Evolutionary conservation across 805 yeast genomes (phyloP).

Genomic region (Myxozyma geophila): DNA sequence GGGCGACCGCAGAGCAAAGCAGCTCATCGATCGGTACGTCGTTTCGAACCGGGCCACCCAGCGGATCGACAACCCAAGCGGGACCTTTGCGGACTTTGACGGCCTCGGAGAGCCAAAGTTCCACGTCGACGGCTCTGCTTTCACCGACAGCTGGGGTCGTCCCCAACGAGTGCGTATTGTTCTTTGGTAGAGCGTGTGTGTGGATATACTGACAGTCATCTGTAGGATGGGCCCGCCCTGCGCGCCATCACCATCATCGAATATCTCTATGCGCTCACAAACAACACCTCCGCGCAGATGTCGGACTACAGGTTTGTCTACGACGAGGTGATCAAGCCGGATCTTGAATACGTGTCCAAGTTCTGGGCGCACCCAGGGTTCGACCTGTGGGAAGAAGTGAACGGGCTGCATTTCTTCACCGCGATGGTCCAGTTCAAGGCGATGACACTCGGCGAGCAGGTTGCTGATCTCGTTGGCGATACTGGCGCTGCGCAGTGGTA

Average conservation of each 20-base stretch:
- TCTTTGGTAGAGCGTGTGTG: background rate
- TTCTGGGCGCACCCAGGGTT: slow-evolving; percentile 73
- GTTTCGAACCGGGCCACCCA: slow-evolving; percentile 64
- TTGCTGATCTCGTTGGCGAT: slow-evolving; percentile 44
- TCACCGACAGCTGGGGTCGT: slow-evolving; percentile 80
- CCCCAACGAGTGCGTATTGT: slow-evolving; percentile 67
- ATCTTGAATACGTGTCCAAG: slow-evolving; percentile 63
- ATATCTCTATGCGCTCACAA: slow-evolving; percentile 54
- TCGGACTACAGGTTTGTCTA: slow-evolving; percentile 50
- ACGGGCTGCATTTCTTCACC: slow-evolving; percentile 79
- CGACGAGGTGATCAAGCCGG: slow-evolving; percentile 62
- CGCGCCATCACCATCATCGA: slow-evolving; percentile 67
- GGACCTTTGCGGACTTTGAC: slow-evolving; percentile 50
- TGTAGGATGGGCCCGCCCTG: slow-evolving; percentile 87
- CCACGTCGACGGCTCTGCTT: slow-evolving; percentile 65
- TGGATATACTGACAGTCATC: background rate
- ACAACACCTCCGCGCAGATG: slow-evolving; percentile 42
- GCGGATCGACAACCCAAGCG: slow-evolving; percentile 69
- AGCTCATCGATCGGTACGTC: slow-evolving; percentile 62
- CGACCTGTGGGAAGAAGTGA: slow-evolving; percentile 92
- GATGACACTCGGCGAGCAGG: slow-evolving; percentile 57
- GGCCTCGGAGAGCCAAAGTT: slow-evolving; percentile 94
- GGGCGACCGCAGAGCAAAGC: slow-evolving; percentile 39
- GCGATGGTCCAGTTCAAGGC: slow-evolving; percentile 74
- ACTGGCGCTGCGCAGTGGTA: slow-evolving; percentile 36